A percentile compares a stretch with the other conserved stretches of the same genome.
These are phyloP conservation scores for Medicago ruthenica DNA, from an alignment of 306 rosid species.

Conservation along the genomic window DNA sequence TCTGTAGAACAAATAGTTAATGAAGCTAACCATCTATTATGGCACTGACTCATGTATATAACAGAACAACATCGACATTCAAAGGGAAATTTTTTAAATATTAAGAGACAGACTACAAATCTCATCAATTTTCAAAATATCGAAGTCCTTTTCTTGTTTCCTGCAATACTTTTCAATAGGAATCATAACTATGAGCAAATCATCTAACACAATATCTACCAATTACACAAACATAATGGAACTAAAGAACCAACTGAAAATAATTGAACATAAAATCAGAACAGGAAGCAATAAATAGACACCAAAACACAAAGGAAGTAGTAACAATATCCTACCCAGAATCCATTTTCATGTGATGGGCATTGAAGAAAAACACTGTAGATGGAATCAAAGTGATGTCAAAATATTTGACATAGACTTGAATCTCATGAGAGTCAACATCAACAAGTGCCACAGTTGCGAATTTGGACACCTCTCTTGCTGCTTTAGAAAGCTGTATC, in stretches of 20 bases:
- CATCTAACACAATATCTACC: neutral
- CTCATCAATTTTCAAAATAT: no score
- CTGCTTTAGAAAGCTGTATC: slow-evolving; percentile 75
- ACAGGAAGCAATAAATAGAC: slow-evolving; percentile 4
- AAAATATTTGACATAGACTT: slow-evolving; percentile 76
- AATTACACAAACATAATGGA: neutral
- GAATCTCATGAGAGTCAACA: slow-evolving; percentile 74
- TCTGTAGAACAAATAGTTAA: no score
- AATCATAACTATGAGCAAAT: neutral
- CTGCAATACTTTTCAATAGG: no score
- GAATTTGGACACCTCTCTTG: slow-evolving; percentile 82
- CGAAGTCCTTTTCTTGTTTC: no score
- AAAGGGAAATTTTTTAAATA: no score
- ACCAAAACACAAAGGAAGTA: neutral
- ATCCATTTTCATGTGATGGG: slow-evolving; percentile 99
- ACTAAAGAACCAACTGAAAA: neutral
- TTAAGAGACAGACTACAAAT: no score
- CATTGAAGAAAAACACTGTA: slow-evolving; percentile 87
- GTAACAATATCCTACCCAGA: slow-evolving; percentile 58
- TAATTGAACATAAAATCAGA: neutral
- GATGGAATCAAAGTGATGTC: slow-evolving; percentile 85
- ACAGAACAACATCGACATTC: no score
- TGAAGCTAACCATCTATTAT: no score
- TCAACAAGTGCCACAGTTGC: slow-evolving; percentile 79
- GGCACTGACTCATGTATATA: no score